Base-by-base conservation (phyloP, 495 filamentous ascomycete genomes). In the Xylaria grammica region DNA sequence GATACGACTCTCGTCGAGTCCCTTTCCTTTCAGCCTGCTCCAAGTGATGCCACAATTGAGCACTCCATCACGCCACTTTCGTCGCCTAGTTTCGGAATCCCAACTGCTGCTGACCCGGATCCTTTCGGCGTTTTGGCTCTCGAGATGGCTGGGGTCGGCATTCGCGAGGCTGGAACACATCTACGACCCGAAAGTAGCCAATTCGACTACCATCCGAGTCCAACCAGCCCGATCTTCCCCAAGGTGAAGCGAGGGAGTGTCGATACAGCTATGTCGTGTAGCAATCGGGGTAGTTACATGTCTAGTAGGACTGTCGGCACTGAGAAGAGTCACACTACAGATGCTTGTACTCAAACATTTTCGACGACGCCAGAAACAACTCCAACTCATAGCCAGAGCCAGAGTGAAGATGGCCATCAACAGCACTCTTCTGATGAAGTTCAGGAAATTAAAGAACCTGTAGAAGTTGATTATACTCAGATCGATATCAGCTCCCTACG, bases 101-200 rank as follows among this genome's bases (percentile, higher is more conserved):
- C 93, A 3, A 87, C 89, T 46, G 73, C 79, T 3, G 89, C 92
- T 48, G 90, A 92, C 62, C 92, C 93, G 29, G 93, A 97, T 73
- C 93, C 93, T 15, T 97, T 89, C 71, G 93, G 93, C 20, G 91
- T 97, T 22, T 86, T 91, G 30, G 92, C 93, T 30, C 77, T 97
- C 42, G 90, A 95, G 75, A 87, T 90, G 67, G 89, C 90, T 68
- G 93, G 93, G 9, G 81, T 97, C 50, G 90, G 93, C 68, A 94
- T 97, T 67, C 84, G 90, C 48, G 93, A 96, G 80, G 93, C 93
- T 17, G 92, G 91, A 20, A 89, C 90, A 2, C 84, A 85, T 46
- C 74, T 80, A 22, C 81, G 91, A 40, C 90, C 93, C 19, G 84
- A 81, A 32, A 88, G 84, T 74, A 90, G 89, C 22, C 84, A 87